A percentile compares a stretch with the other conserved stretches of the same genome.
phyloP scores from a whole-genome alignment of 148 eudicot species.

The Agrostemma githago region DNA sequence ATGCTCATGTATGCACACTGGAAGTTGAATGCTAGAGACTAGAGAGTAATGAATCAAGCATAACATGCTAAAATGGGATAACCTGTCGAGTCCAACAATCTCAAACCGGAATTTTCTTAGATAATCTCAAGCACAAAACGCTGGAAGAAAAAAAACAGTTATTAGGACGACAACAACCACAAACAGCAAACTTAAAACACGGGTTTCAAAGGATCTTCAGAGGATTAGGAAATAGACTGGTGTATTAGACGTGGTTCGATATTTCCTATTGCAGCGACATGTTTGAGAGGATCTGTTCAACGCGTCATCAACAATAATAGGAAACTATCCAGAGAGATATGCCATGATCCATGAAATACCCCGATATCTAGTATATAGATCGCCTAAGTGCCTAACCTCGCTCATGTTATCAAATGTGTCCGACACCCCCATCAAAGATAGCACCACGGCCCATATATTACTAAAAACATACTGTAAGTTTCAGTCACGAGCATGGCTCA shows the following conservation, averaged over 20 bases:
- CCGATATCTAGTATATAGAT: too few relatives aligned
- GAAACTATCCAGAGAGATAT: too few relatives aligned
- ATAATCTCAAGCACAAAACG: conserved; percentile 3
- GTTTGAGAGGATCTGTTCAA: too few relatives aligned
- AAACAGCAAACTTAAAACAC: background rate
- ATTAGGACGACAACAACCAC: background rate
- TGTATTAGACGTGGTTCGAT: too few relatives aligned
- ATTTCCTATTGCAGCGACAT: too few relatives aligned
- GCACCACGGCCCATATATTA: too few relatives aligned
- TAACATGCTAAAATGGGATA: background rate
- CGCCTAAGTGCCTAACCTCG: too few relatives aligned
- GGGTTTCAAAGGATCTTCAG: conserved; percentile 2
- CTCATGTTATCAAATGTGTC: too few relatives aligned
- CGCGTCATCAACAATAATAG: too few relatives aligned
- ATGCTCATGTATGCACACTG: background rate
- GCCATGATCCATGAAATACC: too few relatives aligned
- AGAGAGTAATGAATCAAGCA: background rate
- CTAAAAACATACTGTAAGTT: too few relatives aligned
- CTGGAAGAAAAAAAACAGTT: background rate
- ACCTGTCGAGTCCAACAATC: background rate
- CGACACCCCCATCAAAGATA: too few relatives aligned
- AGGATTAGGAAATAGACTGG: background rate
- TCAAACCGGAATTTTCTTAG: background rate
- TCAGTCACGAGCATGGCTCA: background rate
- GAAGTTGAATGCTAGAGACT: background rate